Evolutionary conservation across 2,329 filamentous ascomycete genomes (phyloP), one percentile per base, ranked within the genome.

Genomic region (Daldinia sp.): DNA sequence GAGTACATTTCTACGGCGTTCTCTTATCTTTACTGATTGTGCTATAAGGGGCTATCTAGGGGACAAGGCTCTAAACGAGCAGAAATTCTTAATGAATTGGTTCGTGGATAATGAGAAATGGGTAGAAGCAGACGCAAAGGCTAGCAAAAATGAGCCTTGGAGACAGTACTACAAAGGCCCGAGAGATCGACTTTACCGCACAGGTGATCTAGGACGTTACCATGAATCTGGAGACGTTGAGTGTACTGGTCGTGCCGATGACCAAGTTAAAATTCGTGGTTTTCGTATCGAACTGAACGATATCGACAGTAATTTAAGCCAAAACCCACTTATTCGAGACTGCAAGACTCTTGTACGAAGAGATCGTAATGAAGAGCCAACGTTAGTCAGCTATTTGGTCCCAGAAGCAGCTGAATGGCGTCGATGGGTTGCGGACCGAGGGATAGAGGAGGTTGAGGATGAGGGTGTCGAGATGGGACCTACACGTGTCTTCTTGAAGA

Each of bases 261-360:
- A 98, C 73, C 94, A 98, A 75, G 92, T 97, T 80, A 99, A 98
- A 82, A 94, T 98, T 68, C 90, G 95, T 63, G 94, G 94, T 1
- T 98, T 97, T 83, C 86, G 94, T 64, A 96, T 99, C 69, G 95
- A 99, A 79, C 87, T 98, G 45, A 90, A 90, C 66, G 95, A 98
- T 69, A 97, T 98, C 69, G 94, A 98, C 76, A 90, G 84, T 39
- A 90, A 96, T 75, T 80, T 97, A 47, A 90, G 87, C 55, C 85
- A 88, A 43, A 87, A 92, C 77, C 87, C 86, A 0, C 79, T 96
- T 21, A 86, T 98, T 21, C 85, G 92, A 37, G 94, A 98, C 68
- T 93, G 91, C 77, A 89, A 92, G 69, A 98, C 94, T 0, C 80
- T 98, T 2, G 87, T 98, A 3, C 87, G 92, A 76, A 87, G 92